A percentile compares a stretch with the other conserved stretches of the same genome.
Conservation (phyloP, 495 filamentous ascomycete genomes). For the Platismatia glauca region DNA sequence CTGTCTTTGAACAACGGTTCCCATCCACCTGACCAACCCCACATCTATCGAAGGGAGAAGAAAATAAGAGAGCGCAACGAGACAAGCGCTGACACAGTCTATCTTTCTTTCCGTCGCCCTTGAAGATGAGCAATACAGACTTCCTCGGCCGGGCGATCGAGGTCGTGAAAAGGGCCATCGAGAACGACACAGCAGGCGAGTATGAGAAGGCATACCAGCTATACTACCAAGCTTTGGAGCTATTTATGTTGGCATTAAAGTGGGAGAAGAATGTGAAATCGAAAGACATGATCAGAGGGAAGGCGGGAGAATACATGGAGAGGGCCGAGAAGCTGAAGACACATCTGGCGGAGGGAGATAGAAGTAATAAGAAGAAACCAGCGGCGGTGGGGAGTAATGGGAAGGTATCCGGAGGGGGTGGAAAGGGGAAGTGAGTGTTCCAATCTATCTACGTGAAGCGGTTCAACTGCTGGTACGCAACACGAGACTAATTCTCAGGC, state of each 20-base stretch:
- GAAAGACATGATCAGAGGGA: constrained; percentile 92
- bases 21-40: not conserved
- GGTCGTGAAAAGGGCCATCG: constrained; percentile 92
- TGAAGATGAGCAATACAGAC: constrained; percentile 88
- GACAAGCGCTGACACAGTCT: not conserved
- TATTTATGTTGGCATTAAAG: constrained; percentile 94
- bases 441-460: not conserved
- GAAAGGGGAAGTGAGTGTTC: constrained; percentile 52
- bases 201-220: constrained; percentile 93
- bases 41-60: not conserved
- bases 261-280: constrained; percentile 97
- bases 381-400: constrained; percentile 82
- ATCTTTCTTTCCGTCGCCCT: constrained; percentile 13
- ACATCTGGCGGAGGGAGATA: constrained; percentile 68
- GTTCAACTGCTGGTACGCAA: not conserved
- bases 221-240: constrained; percentile 88
- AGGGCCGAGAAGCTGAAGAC: constrained; percentile 94
- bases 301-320: constrained; percentile 94
- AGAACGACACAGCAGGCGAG: constrained; percentile 86
- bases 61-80: not conserved
- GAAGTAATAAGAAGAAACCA: constrained; percentile 63
- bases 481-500: not conserved
- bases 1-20: not conserved
- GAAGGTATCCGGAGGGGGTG: constrained; percentile 59
- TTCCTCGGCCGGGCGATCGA: constrained; percentile 94